Conservation (phyloP, 1,284 basidiomycete genomes). For the Ganoderma multipileum region DNA sequence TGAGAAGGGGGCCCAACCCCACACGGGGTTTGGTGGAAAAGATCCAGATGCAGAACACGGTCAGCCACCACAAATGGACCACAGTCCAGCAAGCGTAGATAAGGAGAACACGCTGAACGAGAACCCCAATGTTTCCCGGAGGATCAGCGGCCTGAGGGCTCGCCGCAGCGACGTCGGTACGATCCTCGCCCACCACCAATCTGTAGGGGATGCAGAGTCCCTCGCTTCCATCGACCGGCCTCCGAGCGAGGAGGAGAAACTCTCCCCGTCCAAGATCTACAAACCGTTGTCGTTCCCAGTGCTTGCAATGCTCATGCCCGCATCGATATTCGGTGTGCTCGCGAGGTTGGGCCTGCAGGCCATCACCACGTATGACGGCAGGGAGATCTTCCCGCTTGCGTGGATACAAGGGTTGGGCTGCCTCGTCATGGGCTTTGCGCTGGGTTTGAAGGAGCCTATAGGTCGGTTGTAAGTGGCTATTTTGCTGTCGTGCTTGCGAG, state of each 20-base stretch:
- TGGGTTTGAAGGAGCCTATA: constrained; percentile 75
- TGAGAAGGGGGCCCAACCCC: not conserved
- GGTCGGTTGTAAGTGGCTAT: constrained; percentile 68
- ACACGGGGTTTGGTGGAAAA: not conserved
- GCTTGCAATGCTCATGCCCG: constrained; percentile 75
- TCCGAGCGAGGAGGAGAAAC: constrained; percentile 50
- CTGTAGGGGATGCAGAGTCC: constrained; percentile 46
- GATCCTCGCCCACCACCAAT: constrained; percentile 44
- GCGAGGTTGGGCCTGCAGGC: constrained; percentile 79
- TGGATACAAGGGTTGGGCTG: constrained; percentile 93
- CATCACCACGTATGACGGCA: constrained; percentile 75
- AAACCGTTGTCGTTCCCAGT: constrained; percentile 69
- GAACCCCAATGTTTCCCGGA: not conserved
- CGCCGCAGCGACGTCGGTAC: constrained; percentile 40
- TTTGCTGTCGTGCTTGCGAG: not conserved
- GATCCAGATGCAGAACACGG: not conserved
- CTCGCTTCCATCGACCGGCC: constrained; percentile 61
- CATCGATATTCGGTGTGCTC: constrained; percentile 81
- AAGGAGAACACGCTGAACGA: not conserved
- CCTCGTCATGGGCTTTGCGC: constrained; percentile 86
- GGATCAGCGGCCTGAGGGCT: constrained; percentile 1
- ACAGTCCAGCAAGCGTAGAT: not conserved
- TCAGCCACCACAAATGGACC: constrained; percentile 1
- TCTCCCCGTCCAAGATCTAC: constrained; percentile 55
- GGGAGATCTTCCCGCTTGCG: constrained; percentile 82